Percentiles rank a stretch among this genome's conserved stretches.
Conservation (phyloP, 129 eudicot genomes). For the Oenanthe sinensis region DNA sequence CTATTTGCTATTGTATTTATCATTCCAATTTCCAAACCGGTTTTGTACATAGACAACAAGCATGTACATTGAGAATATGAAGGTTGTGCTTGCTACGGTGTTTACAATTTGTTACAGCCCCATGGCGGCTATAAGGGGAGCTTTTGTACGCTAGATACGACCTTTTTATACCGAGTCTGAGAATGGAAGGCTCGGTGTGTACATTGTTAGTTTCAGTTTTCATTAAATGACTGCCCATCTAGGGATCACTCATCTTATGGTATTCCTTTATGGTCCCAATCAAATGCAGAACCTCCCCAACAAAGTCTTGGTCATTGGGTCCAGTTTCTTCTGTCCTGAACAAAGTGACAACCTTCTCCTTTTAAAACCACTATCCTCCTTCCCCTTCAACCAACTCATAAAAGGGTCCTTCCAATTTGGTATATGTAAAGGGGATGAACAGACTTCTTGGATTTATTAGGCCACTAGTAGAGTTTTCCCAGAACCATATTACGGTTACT, state of each 20-base stretch:
- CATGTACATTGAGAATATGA: neutral
- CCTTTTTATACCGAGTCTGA: neutral
- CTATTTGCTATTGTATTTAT: neutral
- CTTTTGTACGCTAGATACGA: neutral
- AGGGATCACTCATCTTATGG: neutral
- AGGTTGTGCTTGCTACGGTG: neutral
- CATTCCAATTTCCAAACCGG: neutral
- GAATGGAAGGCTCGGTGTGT: neutral
- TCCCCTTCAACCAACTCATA: neutral
- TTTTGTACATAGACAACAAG: too few relatives aligned
- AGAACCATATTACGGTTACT: neutral
- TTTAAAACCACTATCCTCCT: neutral
- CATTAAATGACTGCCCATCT: neutral
- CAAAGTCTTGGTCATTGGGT: neutral
- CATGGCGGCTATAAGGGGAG: neutral
- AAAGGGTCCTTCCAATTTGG: neutral
- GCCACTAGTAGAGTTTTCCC: neutral
- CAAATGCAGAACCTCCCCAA: neutral
- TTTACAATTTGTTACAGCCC: neutral
- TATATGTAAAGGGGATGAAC: neutral
- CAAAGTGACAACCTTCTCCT: constrained; percentile 10
- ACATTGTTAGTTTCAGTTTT: neutral
- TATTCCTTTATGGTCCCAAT: neutral
- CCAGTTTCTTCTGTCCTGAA: constrained; percentile 9
- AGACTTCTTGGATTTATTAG: neutral